phyloP scores from a whole-genome alignment of 805 yeast genomes.

The Sporopachydermia quercuum region DNA sequence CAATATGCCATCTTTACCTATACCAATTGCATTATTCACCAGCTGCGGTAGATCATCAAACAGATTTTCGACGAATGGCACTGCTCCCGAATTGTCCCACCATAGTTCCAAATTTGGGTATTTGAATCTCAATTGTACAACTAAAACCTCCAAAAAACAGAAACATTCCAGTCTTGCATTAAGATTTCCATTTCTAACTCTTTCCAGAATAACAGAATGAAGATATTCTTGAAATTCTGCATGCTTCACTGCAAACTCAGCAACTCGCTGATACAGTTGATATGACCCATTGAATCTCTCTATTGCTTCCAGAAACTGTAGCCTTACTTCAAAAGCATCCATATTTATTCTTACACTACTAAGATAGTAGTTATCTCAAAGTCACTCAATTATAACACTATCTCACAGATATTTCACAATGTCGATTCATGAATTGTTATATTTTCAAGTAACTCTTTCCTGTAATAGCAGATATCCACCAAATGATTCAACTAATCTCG shows the following conservation, averaged over 20 bases:
- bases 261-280: constrained; percentile 21
- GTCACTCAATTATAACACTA: too few relatives aligned
- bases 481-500: too few relatives aligned
- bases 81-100: constrained; percentile 1
- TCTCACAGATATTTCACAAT: too few relatives aligned
- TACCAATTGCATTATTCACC: constrained; percentile 15
- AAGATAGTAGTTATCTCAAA: constrained; percentile 2
- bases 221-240: background rate
- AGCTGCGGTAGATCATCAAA: constrained; percentile 21
- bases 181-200: background rate
- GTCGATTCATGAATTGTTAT: too few relatives aligned
- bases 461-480: too few relatives aligned
- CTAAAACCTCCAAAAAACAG: background rate
- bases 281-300: background rate
- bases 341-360: background rate
- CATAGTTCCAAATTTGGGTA: background rate
- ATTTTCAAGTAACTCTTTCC: too few relatives aligned
- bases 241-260: constrained; percentile 4
- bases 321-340: background rate
- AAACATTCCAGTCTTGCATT: background rate
- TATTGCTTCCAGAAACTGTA: background rate
- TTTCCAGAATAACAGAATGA: background rate
- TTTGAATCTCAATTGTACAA: background rate
- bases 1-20: background rate
- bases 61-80: constrained; percentile 12